Conservation (phyloP, 2,329 filamentous ascomycete genomes). For the Arthrobotrys conoides region DNA sequence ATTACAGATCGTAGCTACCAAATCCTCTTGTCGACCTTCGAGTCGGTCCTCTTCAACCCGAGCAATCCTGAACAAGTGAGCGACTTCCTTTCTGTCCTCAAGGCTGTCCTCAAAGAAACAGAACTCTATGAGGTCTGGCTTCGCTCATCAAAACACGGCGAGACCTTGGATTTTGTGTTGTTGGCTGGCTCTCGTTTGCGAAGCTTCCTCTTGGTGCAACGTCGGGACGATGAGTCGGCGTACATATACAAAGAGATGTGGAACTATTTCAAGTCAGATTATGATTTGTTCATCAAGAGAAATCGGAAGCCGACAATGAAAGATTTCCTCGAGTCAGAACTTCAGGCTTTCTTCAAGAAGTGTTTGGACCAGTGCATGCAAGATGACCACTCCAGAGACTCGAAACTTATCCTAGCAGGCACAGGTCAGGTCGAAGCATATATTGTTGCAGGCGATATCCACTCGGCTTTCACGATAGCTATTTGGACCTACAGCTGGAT, state of each 20-base stretch:
- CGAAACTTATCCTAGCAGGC: constrained; percentile 7
- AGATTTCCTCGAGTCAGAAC: not conserved
- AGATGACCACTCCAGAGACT: not conserved
- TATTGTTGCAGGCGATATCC: not conserved
- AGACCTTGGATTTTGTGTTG: not conserved
- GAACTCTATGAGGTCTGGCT: constrained; percentile 45
- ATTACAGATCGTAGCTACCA: constrained; percentile 37
- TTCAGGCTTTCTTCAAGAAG: constrained; percentile 10
- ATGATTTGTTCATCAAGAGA: constrained; percentile 4
- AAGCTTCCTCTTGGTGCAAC: constrained; percentile 28
- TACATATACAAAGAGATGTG: constrained; percentile 22
- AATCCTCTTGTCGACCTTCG: constrained; percentile 36
- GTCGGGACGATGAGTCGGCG: constrained; percentile 10
- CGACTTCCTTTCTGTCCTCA: constrained; percentile 29
- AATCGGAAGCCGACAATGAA: constrained; percentile 12
- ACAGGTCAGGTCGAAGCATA: constrained; percentile 2
- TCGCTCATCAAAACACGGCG: constrained; percentile 10
- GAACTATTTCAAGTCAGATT: constrained; percentile 12
- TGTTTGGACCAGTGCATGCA: not conserved
- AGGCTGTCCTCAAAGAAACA: constrained; percentile 35
- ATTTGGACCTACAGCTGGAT: constrained; percentile 22
- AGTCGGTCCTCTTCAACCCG: constrained; percentile 19
- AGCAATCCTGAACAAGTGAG: constrained; percentile 1
- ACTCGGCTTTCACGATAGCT: constrained; percentile 24
- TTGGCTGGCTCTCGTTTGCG: constrained; percentile 30